A percentile compares a stretch with the other conserved stretches of the same genome.
Conservation (phyloP, 225 moss, liverwort and hornwort genomes). For the Lunularia cruciata region DNA sequence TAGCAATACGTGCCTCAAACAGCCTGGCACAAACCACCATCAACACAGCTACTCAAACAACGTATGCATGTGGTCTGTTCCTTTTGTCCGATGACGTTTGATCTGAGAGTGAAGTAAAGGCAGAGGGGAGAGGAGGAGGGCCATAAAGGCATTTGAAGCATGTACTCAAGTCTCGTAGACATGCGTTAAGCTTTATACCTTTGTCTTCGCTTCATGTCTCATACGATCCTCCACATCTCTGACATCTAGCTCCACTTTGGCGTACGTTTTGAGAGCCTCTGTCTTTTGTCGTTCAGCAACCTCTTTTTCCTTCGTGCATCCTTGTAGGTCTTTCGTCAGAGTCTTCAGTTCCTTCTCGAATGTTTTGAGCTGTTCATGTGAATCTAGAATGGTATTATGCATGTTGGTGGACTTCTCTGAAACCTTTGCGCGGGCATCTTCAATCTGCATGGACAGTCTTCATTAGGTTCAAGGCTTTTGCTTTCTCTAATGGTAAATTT, state of each 20-base stretch:
- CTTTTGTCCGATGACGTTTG: no score
- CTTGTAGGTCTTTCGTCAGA: conserved; percentile 72
- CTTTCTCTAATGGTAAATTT: no score
- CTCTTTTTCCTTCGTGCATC: conserved; percentile 73
- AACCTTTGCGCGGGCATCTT: conserved; percentile 87
- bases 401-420: conserved; percentile 91
- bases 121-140: no score
- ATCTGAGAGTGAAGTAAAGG: no score
- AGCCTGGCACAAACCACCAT: no score
- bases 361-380: conserved; percentile 78
- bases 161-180: not conserved
- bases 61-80: no score
- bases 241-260: conserved; percentile 61
- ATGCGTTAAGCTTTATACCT: conserved; percentile 36
- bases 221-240: conserved; percentile 53
- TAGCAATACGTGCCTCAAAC: no score
- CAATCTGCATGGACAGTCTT: conserved; percentile 50
- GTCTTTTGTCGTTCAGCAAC: conserved; percentile 74
- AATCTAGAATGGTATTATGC: conserved; percentile 84
- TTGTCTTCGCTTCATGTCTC: conserved; percentile 50
- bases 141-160: no score
- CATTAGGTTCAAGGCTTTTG: not conserved
- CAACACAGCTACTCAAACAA: no score
- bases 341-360: conserved; percentile 82
- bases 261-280: conserved; percentile 59